These are phyloP conservation scores for Alternaria hordeiaustralica DNA, from an alignment of 2,329 filamentous ascomycete genomes.

Conservation along the genomic window DNA sequence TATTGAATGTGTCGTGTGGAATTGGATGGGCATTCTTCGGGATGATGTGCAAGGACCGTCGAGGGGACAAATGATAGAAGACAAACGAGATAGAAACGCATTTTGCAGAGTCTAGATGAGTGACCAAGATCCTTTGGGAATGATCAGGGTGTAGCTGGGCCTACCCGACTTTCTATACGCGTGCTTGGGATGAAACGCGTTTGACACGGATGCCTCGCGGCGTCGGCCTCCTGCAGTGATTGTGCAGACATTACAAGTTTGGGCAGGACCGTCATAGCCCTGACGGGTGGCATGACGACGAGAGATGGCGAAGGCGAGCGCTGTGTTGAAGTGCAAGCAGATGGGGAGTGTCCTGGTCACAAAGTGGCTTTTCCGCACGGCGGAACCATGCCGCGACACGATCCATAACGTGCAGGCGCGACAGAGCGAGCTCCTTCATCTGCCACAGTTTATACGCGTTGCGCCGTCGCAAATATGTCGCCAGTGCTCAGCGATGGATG, in stretches of 20 bases:
- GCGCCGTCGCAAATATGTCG: not conserved
- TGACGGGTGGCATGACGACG: not conserved
- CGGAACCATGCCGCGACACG: slow-evolving; percentile 1
- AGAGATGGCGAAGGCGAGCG: not conserved
- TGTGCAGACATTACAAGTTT: not conserved
- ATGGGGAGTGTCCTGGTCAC: not conserved
- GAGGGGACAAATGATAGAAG: not conserved
- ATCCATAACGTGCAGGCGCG: not conserved
- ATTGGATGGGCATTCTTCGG: slow-evolving; percentile 15
- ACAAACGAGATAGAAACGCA: not conserved
- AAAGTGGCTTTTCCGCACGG: not conserved
- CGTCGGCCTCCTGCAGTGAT: slow-evolving; percentile 3
- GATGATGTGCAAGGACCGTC: slow-evolving; percentile 4
- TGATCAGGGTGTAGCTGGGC: not conserved
- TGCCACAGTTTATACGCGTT: not conserved
- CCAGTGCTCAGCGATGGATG: not conserved
- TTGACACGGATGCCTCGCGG: slow-evolving; percentile 18
- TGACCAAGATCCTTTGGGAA: not conserved
- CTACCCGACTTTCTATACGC: not conserved
- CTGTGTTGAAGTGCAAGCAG: not conserved
- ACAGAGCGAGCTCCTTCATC: not conserved
- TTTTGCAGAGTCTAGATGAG: not conserved
- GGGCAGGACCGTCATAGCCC: not conserved
- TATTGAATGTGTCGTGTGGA: slow-evolving; percentile 21
- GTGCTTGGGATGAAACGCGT: slow-evolving; percentile 21